Conservation (phyloP, 305 asterid species). For the Solanum chacoense region DNA sequence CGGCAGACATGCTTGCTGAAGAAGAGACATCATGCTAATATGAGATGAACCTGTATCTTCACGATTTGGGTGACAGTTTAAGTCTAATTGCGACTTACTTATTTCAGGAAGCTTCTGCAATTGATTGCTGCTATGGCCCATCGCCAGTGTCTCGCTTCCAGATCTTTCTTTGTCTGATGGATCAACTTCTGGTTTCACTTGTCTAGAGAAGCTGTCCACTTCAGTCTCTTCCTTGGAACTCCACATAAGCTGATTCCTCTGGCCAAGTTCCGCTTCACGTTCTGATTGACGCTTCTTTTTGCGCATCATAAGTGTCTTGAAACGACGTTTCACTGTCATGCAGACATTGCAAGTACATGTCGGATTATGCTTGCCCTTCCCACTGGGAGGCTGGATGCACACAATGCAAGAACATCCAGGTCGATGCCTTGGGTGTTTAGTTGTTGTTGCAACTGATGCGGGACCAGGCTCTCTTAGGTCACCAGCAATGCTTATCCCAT, state of each 20-base stretch:
- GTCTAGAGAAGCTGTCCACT: constrained; percentile 40
- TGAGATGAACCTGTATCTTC: constrained; percentile 32
- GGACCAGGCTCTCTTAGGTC: constrained; percentile 32
- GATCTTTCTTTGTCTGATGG: constrained; percentile 21
- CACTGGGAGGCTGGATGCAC: constrained; percentile 99
- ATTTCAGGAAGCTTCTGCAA: constrained; percentile 33
- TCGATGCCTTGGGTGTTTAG: constrained; percentile 90
- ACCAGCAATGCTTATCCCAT: constrained; percentile 26
- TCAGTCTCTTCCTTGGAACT: constrained; percentile 61
- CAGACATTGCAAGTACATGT: constrained; percentile 91
- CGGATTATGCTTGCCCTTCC: constrained; percentile 96
- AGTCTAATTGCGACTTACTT: constrained; percentile 45
- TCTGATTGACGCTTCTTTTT: constrained; percentile 91
- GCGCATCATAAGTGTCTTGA: constrained; percentile 95
- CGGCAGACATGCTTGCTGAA: constrained; percentile 79
- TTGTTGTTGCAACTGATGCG: constrained; percentile 64
- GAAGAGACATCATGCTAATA: constrained; percentile 67
- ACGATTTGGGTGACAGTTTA: constrained; percentile 53
- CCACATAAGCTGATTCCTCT: constrained; percentile 35
- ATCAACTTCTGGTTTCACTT: constrained; percentile 14
- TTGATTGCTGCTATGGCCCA: constrained; percentile 24
- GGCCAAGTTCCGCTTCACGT: constrained; percentile 80
- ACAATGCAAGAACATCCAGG: constrained; percentile 98
- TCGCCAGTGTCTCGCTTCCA: constrained; percentile 23
- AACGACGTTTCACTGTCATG: constrained; percentile 93